These are phyloP conservation scores for Thelephora terrestris DNA, from an alignment of 1,284 basidiomycete species.

Conservation along the genomic window DNA sequence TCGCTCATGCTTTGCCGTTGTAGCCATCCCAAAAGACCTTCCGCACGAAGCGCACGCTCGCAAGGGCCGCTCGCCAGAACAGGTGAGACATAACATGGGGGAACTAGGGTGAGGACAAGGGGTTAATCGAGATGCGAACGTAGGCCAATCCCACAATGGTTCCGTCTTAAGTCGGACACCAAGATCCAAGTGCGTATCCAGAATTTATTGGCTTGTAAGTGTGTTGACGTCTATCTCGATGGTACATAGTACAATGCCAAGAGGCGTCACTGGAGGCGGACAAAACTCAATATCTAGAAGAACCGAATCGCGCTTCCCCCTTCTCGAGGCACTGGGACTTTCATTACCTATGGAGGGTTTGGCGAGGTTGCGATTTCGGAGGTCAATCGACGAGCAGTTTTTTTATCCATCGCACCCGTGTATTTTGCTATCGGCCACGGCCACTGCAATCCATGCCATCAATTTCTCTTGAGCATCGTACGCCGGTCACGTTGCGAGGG, in stretches of 20 bases:
- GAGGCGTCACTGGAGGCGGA: constrained; percentile 90
- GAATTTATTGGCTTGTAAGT: not conserved
- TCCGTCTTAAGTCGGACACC: constrained; percentile 92
- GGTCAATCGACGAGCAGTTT: no score
- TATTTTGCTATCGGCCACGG: no score
- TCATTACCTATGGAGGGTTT: not conserved
- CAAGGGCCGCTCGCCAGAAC: constrained; percentile 95
- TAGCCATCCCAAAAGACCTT: constrained; percentile 98
- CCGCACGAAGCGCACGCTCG: constrained; percentile 92
- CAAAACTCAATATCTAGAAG: constrained; percentile 84
- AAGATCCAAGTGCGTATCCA: constrained; percentile 77
- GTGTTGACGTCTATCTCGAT: constrained; percentile 3
- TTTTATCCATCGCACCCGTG: no score
- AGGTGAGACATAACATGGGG: constrained; percentile 43
- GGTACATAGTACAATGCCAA: constrained; percentile 77
- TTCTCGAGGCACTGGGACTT: not conserved
- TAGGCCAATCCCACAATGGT: constrained; percentile 94
- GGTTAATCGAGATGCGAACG: constrained; percentile 6
- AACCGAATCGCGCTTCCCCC: not conserved
- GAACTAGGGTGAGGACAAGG: not conserved
- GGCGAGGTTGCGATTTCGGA: no score
- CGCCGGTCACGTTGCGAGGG: no score
- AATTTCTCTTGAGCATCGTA: no score
- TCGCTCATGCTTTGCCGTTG: not conserved
- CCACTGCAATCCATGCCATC: no score